Base-by-base conservation (phyloP, 805 yeast genomes). In the Saccharomyces jurei region DNA sequence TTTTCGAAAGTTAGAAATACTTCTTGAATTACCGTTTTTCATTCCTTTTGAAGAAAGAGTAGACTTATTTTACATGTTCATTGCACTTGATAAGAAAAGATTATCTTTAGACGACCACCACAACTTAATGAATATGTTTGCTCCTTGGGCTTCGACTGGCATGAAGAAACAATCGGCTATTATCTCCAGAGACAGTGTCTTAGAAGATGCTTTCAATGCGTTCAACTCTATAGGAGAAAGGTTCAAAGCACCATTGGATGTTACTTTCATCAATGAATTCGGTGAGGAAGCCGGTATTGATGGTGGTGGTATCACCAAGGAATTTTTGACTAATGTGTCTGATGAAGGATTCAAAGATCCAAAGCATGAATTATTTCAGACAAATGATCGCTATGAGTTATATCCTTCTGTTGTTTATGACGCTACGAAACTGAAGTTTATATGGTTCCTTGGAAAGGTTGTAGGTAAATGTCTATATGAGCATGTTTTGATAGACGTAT, bases 291-390 rank as follows among this genome's bases (percentile, higher is more conserved):
- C 84, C 0, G 99, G 99, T 0, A 86, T 92, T 47, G 99, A 92
- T 68, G 99, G 99, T 6, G 99, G 98, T 11, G 99, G 99, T 1
- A 74, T 92, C 26, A 91, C 97, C 0, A 91, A 92, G 67, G 99
- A 92, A 63, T 83, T 94, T 58, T 71, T 92, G 53, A 89, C 92
- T 2, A 75, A 85, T 51, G 83, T 89, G 0, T 81, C 85, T 2
- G 74, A 72, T 3, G 88, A 86, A 58, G 91, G 87, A 0, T 88
- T 92, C 62, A 71, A 74, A 30, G 63, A 61, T 32, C 13, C 50
- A 11, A 57, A 62, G 21, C 59, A 59, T 32, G 56, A 59, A 1
- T 62, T 80, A 6, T 82, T 82, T 56, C 63, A 68, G 6, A 73
- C 73, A 28, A 82, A 77, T 25, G 65, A 69, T 0, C 72, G 79